phyloP scores from a whole-genome alignment of 2,329 filamentous ascomycete species.

The Phialophora verrucosa region DNA sequence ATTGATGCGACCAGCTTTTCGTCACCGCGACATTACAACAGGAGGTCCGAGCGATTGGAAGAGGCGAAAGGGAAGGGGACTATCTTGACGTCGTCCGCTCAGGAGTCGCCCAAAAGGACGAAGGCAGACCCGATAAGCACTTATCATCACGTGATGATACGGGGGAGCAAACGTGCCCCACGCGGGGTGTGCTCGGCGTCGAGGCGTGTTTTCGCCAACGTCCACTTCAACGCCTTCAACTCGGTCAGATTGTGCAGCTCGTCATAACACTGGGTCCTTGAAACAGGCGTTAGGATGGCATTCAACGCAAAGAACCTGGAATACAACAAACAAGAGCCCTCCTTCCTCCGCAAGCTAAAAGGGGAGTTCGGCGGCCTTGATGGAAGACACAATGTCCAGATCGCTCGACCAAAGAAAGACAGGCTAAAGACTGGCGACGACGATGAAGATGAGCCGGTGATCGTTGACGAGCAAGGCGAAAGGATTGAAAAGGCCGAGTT shows the following conservation, averaged over 20 bases:
- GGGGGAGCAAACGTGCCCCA: neutral
- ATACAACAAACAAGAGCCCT: conserved; percentile 38
- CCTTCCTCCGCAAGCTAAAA: conserved; percentile 38
- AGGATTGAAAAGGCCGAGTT: conserved; percentile 36
- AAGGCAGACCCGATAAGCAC: conserved; percentile 7
- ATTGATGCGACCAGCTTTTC: conserved; percentile 27
- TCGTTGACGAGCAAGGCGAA: conserved; percentile 39
- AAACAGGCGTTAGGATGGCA: conserved; percentile 18
- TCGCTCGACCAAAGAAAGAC: conserved; percentile 37
- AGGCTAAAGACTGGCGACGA: conserved; percentile 39
- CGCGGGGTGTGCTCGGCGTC: too few relatives aligned
- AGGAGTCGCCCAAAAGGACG: conserved; percentile 12
- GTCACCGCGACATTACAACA: conserved; percentile 21
- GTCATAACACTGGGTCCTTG: neutral
- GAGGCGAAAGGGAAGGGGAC: neutral
- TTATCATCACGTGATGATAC: conserved; percentile 27
- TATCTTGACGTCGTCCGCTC: conserved; percentile 18
- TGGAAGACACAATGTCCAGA: conserved; percentile 38
- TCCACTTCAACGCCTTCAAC: neutral
- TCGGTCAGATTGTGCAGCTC: neutral
- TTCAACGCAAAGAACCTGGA: conserved; percentile 38
- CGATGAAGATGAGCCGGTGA: conserved; percentile 40
- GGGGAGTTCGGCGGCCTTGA: conserved; percentile 35
- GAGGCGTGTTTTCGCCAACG: neutral
- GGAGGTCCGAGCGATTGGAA: neutral